These are phyloP conservation scores for Trichosanthes cucumerina DNA, from an alignment of 306 rosid species.

Conservation along the genomic window DNA sequence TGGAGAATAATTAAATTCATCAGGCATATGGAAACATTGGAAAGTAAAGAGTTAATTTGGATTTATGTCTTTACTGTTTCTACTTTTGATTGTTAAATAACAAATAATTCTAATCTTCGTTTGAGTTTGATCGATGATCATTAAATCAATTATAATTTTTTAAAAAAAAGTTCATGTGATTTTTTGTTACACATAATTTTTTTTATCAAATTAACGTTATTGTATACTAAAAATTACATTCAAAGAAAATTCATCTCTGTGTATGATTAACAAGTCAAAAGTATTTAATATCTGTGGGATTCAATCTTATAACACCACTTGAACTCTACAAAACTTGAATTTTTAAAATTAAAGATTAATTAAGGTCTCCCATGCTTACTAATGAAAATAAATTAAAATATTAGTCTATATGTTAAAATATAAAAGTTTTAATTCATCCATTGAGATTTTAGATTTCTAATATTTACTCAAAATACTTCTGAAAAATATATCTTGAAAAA, in stretches of 20 bases:
- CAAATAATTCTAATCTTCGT: neutral
- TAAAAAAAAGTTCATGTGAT: neutral
- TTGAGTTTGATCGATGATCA: neutral
- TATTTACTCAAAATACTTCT: neutral
- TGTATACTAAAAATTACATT: neutral
- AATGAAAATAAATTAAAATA: neutral
- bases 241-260: neutral
- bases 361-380: neutral
- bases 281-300: neutral
- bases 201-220: no score
- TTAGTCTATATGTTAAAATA: neutral
- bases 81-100: neutral
- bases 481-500: neutral
- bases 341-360: neutral
- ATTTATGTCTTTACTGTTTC: neutral
- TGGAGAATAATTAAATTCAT: neutral
- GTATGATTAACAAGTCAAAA: neutral
- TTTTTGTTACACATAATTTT: neutral
- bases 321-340: neutral
- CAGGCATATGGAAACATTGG: neutral
- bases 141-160: neutral
- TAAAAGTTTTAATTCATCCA: neutral
- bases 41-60: neutral
- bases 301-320: neutral
- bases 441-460: neutral